Evolutionary conservation across 2,329 filamentous ascomycete species (phyloP).

Genomic region (Nemania sp.): DNA sequence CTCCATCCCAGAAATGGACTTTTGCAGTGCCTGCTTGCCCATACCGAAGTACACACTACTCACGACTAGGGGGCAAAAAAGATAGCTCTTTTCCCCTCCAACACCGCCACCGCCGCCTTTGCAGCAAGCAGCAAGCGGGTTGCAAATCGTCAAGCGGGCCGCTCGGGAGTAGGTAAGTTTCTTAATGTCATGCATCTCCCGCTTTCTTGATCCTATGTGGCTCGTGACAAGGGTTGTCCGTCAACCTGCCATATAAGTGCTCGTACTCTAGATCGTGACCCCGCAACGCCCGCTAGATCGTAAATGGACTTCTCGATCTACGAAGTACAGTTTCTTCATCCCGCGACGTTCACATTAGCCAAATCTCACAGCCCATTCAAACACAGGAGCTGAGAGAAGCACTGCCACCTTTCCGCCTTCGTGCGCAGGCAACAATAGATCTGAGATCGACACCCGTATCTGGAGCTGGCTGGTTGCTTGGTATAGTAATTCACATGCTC

Average conservation of each 20-base stretch:
- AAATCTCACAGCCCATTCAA: slow-evolving; percentile 6
- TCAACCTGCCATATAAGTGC: slow-evolving; percentile 1
- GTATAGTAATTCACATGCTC: slow-evolving; percentile 5
- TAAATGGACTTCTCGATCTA: background rate
- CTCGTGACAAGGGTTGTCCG: background rate
- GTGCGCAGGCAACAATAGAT: slow-evolving; percentile 5
- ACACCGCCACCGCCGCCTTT: background rate
- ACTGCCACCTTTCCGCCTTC: slow-evolving; percentile 5
- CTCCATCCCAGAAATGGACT: background rate
- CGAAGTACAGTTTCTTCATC: background rate
- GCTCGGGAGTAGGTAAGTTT: background rate
- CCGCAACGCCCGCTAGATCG: background rate
- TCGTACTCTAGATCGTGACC: slow-evolving; percentile 2
- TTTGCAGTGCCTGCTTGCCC: too few relatives aligned
- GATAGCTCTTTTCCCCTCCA: too few relatives aligned
- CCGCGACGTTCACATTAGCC: slow-evolving; percentile 4
- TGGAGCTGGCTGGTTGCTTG: background rate
- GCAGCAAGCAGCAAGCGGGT: background rate
- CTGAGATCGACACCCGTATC: slow-evolving; percentile 1
- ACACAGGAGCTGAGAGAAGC: slow-evolving; percentile 16
- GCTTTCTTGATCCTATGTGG: background rate
- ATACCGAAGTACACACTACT: background rate
- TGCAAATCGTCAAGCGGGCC: background rate
- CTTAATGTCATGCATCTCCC: background rate
- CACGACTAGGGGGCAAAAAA: background rate